A percentile compares a stretch with the other conserved stretches of the same genome.
These are phyloP conservation scores for Hsuehochloa calcarea DNA, from an alignment of 176 grass and related monocot genomes.

Conservation along the genomic window DNA sequence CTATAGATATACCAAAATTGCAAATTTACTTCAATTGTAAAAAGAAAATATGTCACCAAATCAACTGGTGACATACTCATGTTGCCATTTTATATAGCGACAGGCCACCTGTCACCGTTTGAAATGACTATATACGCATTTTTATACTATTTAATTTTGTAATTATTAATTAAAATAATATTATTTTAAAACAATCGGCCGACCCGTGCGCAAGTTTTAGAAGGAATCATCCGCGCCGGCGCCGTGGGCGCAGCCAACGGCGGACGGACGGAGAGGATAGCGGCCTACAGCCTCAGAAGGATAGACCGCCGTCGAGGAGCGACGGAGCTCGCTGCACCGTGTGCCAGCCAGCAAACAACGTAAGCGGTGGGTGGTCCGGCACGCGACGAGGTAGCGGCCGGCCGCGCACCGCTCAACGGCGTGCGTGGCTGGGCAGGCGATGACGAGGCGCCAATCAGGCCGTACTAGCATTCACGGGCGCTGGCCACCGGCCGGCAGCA, in stretches of 20 bases:
- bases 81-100: too few relatives aligned
- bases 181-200: too few relatives aligned
- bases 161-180: too few relatives aligned
- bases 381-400: neutral
- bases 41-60: too few relatives aligned
- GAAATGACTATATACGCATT: too few relatives aligned
- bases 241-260: neutral
- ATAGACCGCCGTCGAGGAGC: too few relatives aligned
- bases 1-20: too few relatives aligned
- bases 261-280: neutral
- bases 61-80: too few relatives aligned
- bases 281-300: too few relatives aligned
- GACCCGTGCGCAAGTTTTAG: neutral
- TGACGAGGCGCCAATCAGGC: neutral
- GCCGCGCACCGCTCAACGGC: neutral
- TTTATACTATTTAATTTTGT: too few relatives aligned
- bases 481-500: neutral
- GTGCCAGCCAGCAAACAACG: neutral
- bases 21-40: too few relatives aligned
- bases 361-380: neutral
- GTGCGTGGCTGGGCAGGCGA: neutral
- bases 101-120: too few relatives aligned
- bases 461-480: neutral
- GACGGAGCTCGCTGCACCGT: neutral
- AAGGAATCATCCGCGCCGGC: neutral